A percentile compares a stretch with the other conserved stretches of the same genome.
Evolutionary conservation across 2,329 filamentous ascomycete species (phyloP).

Genomic region (Hymenoscyphus linearis): DNA sequence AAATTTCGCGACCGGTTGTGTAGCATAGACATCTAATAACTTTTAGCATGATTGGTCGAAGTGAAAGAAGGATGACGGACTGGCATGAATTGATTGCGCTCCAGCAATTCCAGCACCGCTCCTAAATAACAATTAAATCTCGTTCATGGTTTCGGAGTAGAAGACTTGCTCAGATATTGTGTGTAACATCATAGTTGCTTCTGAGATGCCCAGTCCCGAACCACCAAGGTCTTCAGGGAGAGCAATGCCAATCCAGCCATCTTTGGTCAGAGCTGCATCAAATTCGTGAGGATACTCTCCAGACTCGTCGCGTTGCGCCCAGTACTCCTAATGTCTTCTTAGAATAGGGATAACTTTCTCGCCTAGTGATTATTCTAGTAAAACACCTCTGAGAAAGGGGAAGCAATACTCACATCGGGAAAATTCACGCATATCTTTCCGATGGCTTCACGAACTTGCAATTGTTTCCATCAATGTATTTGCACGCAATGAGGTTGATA

Average conservation of each 20-base stretch:
- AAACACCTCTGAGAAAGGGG: neutral
- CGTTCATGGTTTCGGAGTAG: neutral
- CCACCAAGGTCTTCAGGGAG: slow-evolving; percentile 71
- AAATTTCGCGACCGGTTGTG: slow-evolving; percentile 69
- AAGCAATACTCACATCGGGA: slow-evolving; percentile 43
- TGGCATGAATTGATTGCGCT: slow-evolving; percentile 57
- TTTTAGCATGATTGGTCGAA: neutral
- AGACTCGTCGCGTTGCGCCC: slow-evolving; percentile 66
- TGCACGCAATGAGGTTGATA: slow-evolving; percentile 13
- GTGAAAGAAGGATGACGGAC: slow-evolving; percentile 11
- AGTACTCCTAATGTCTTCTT: slow-evolving; percentile 49
- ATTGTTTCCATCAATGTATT: slow-evolving; percentile 63
- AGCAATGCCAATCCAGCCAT: slow-evolving; percentile 78
- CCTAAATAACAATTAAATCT: slow-evolving; percentile 56
- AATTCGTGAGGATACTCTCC: slow-evolving; percentile 70
- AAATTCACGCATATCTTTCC: slow-evolving; percentile 64
- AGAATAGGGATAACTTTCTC: neutral
- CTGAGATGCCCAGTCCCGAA: slow-evolving; percentile 69
- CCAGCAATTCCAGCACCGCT: slow-evolving; percentile 74
- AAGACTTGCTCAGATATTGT: slow-evolving; percentile 60
- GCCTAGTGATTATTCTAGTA: neutral
- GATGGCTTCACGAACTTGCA: slow-evolving; percentile 67
- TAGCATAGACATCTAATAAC: slow-evolving; percentile 58
- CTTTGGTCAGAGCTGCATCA: slow-evolving; percentile 66
- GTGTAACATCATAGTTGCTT: slow-evolving; percentile 85